Evolutionary conservation across 1,284 basidiomycete genomes (phyloP), one percentile per base, ranked within the genome.

Genomic region (Melampsora americana): DNA sequence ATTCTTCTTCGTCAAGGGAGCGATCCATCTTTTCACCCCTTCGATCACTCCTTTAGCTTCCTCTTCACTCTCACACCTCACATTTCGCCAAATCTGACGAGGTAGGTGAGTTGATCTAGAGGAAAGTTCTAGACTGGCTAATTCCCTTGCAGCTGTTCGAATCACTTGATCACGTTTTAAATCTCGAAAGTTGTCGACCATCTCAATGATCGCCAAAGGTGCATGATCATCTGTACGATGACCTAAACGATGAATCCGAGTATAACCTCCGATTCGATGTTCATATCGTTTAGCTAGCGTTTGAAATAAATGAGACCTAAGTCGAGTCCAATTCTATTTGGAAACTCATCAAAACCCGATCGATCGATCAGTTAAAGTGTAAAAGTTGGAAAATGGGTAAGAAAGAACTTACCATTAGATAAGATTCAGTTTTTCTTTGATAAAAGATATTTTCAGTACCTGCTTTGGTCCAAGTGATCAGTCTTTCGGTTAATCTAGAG

Each of bases 121-220:
- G 11, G 65, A 60, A 62, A 75, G 28, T 30, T 75, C 72, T 18
- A 75, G 35, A 56, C 48, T 39, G 0, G 72, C 72, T 28, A 75
- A 64, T 48, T 75, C 72, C 18, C 72, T 12, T 48, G 72, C 56
- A 32, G 66, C 46, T 18, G 72, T 75, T 20, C 72, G 72, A 35
- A 75, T 75, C 20, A 67, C 64, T 62, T 73, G 65, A 28, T 73
- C 70, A 42, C 73, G 69, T 66, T 90, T 89, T 60, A 99, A 84
- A 84, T 99, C 96, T 77, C 88, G 86, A 12, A 93, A 92, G 80
- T 92, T 92, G 85, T 99, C 96, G 42, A 99, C 95, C 6, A 99
- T 86, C 83, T 96, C 92, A 60, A 99, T 84, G 77, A 99, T 88
- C 3, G 95, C 95, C 78, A 90, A 87, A 0, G 93, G 93, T 39